Evolutionary conservation across 2,329 filamentous ascomycete species (phyloP).

Genomic region (Aspergillus aculeatinus): DNA sequence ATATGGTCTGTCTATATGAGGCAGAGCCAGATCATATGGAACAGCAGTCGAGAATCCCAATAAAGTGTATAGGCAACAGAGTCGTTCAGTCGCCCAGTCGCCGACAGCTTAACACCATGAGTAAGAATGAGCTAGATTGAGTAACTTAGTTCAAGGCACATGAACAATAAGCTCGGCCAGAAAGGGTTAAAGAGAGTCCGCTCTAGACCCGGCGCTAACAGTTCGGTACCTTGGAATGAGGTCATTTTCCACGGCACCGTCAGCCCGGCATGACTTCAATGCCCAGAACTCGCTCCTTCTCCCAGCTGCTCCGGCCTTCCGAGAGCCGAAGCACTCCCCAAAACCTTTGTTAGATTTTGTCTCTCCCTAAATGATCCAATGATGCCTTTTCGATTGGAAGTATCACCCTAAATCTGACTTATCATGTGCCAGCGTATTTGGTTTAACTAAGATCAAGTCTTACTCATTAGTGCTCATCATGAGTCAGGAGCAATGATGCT

Average conservation of each 20-base stretch:
- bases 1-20: background rate
- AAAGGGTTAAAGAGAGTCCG: background rate
- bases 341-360: background rate
- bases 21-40: background rate
- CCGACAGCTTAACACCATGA: background rate
- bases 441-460: background rate
- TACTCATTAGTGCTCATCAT: background rate
- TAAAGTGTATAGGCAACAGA: background rate
- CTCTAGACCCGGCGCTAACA: conserved; percentile 17
- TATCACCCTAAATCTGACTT: too few relatives aligned
- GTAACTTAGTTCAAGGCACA: too few relatives aligned
- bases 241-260: conserved; percentile 16
- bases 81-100: background rate
- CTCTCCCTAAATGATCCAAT: too few relatives aligned
- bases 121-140: too few relatives aligned
- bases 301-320: conserved; percentile 18
- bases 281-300: conserved; percentile 9
- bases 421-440: background rate
- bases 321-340: conserved; percentile 3
- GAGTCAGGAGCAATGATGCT: background rate
- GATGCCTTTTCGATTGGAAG: too few relatives aligned
- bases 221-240: conserved; percentile 21
- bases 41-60: background rate
- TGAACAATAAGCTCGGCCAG: background rate
- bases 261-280: conserved; percentile 16